phyloP scores from a whole-genome alignment of 768 basidiomycete species.

The Amanita rimosa region DNA sequence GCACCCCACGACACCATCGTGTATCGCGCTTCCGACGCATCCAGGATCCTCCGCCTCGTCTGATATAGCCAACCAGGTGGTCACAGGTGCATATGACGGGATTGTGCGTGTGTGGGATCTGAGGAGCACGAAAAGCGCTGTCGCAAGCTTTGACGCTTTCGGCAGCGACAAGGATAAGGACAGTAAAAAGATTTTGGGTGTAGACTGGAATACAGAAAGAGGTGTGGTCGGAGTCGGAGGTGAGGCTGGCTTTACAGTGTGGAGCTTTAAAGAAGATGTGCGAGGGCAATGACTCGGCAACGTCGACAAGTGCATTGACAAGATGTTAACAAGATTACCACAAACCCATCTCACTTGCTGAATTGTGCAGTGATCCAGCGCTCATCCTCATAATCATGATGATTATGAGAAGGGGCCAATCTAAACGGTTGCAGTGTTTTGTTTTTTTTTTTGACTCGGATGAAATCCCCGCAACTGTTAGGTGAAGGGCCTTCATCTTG shows the following conservation, averaged over 20 bases:
- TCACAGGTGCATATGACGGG: constrained; percentile 73
- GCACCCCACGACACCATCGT: constrained; percentile 61
- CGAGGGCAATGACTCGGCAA: neutral
- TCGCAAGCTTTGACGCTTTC: constrained; percentile 50
- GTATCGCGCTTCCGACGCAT: constrained; percentile 20
- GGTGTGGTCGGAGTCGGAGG: constrained; percentile 50
- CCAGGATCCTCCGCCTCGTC: constrained; percentile 12
- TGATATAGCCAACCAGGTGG: constrained; percentile 35
- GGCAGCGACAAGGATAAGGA: constrained; percentile 26
- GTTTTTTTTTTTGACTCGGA: too few relatives aligned
- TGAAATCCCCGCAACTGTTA: too few relatives aligned
- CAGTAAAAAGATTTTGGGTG: constrained; percentile 42
- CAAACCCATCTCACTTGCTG: too few relatives aligned
- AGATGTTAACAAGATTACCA: too few relatives aligned
- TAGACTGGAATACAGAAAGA: constrained; percentile 36
- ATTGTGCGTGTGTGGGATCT: constrained; percentile 71
- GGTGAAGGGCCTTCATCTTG: too few relatives aligned
- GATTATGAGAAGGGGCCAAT: too few relatives aligned
- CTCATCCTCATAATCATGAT: too few relatives aligned
- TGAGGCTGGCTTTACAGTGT: constrained; percentile 55
- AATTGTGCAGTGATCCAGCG: too few relatives aligned
- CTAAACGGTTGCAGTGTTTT: too few relatives aligned
- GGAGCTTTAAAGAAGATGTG: constrained; percentile 22
- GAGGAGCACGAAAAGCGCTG: constrained; percentile 51
- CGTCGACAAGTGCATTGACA: too few relatives aligned